A percentile compares a stretch with the other conserved stretches of the same genome.
Conservation (phyloP, 1,284 basidiomycete species). For the Microbotryum silenes-acaulis region DNA sequence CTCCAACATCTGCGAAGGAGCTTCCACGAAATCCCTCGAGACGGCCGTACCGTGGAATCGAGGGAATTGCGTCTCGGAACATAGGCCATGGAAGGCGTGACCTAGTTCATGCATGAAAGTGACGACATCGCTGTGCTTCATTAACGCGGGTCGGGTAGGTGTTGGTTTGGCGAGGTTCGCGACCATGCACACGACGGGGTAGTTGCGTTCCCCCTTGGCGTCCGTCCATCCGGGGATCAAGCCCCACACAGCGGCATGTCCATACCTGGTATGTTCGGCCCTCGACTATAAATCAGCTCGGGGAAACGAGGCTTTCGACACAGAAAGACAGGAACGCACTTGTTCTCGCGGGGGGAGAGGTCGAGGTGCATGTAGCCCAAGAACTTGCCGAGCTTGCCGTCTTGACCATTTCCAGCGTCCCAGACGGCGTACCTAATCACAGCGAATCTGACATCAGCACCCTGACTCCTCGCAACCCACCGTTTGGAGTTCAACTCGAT, state of each 20-base stretch:
- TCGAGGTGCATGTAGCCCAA: slow-evolving; percentile 76
- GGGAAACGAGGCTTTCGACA: no score
- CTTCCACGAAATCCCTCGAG: slow-evolving; percentile 61
- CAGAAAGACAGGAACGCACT: slow-evolving; percentile 4
- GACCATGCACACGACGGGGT: slow-evolving; percentile 63
- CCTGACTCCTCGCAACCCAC: no score
- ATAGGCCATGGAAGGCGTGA: slow-evolving; percentile 73
- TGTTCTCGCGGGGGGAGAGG: slow-evolving; percentile 59
- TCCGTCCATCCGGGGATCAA: slow-evolving; percentile 41
- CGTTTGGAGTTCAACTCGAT: neutral
- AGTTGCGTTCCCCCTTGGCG: slow-evolving; percentile 53
- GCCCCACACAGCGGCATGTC: slow-evolving; percentile 77
- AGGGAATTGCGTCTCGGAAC: slow-evolving; percentile 61
- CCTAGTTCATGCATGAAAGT: slow-evolving; percentile 58
- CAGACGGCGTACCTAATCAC: slow-evolving; percentile 65
- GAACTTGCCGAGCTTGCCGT: slow-evolving; percentile 46
- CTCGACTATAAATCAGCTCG: slow-evolving; percentile 43
- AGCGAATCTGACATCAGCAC: slow-evolving; percentile 40
- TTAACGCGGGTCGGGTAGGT: slow-evolving; percentile 65
- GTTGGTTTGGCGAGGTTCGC: slow-evolving; percentile 78
- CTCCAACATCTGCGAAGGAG: slow-evolving; percentile 81
- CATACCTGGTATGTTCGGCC: slow-evolving; percentile 70
- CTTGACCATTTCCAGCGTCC: slow-evolving; percentile 49
- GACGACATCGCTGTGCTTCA: slow-evolving; percentile 61
- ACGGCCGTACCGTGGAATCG: slow-evolving; percentile 66